Percentiles rank a stretch among this genome's conserved stretches.
phyloP scores from a whole-genome alignment of 208 protist genomes.

The Spongospora subterranea region DNA sequence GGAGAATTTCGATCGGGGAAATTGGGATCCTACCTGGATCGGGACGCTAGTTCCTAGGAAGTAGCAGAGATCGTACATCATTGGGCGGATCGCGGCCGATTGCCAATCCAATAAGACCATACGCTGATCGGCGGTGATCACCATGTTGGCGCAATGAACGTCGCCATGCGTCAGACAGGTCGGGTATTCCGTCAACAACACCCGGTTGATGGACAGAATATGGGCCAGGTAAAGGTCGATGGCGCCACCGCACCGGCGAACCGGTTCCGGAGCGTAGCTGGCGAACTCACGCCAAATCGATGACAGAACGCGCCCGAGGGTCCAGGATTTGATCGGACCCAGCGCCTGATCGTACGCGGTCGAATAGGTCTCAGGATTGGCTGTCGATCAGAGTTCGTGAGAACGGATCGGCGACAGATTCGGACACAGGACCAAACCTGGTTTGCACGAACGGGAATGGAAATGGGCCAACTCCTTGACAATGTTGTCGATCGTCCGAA shows the following conservation, averaged over 20 bases:
- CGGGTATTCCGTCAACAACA: not conserved
- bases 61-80: slow-evolving; percentile 42
- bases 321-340: no score
- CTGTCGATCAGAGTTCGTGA: no score
- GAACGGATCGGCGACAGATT: no score
- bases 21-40: not conserved
- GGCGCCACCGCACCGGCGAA: no score
- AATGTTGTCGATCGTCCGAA: not conserved
- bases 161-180: slow-evolving; percentile 6
- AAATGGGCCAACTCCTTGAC: not conserved
- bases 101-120: not conserved
- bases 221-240: not conserved
- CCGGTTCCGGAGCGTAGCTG: no score
- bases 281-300: no score
- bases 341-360: no score
- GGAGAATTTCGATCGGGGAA: not conserved
- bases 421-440: no score
- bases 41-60: slow-evolving; percentile 35
- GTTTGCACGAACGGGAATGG: not conserved
- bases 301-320: no score
- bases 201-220: not conserved
- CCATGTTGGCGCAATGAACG: slow-evolving; percentile 31
- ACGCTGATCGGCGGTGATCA: not conserved
- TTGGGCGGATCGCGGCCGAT: not conserved
- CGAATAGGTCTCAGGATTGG: no score